Evolutionary conservation across 345 rosid species (phyloP).

Genomic region (Ceriops zippeliana): DNA sequence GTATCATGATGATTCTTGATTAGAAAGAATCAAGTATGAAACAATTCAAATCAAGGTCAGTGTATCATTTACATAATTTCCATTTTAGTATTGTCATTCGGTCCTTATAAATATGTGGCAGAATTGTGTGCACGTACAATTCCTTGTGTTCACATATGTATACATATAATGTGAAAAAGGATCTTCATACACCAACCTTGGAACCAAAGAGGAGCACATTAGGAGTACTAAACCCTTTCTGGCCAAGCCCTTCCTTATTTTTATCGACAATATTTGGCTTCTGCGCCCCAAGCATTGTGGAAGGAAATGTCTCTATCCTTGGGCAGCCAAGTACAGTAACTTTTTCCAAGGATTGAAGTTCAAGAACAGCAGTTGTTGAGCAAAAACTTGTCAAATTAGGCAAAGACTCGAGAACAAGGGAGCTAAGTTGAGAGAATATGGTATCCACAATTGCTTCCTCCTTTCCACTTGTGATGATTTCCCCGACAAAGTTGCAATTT

Average conservation of each 20-base stretch:
- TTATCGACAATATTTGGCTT: background rate
- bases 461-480: background rate
- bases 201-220: background rate
- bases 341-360: background rate
- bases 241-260: background rate
- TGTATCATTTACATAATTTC: no score
- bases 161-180: background rate
- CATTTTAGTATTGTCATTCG: no score
- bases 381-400: constrained; percentile 1
- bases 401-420: background rate
- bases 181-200: background rate
- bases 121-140: no score
- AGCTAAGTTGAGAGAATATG: background rate
- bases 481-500: background rate
- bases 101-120: no score
- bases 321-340: background rate
- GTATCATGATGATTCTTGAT: no score
- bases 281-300: background rate
- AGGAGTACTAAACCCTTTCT: background rate
- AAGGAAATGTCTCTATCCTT: background rate
- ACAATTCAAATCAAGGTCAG: no score
- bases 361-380: background rate
- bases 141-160: no score
- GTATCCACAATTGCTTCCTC: background rate
- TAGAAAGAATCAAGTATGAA: no score